Conservation (phyloP, 2,329 filamentous ascomycete genomes). For the Curvularia spicifera region DNA sequence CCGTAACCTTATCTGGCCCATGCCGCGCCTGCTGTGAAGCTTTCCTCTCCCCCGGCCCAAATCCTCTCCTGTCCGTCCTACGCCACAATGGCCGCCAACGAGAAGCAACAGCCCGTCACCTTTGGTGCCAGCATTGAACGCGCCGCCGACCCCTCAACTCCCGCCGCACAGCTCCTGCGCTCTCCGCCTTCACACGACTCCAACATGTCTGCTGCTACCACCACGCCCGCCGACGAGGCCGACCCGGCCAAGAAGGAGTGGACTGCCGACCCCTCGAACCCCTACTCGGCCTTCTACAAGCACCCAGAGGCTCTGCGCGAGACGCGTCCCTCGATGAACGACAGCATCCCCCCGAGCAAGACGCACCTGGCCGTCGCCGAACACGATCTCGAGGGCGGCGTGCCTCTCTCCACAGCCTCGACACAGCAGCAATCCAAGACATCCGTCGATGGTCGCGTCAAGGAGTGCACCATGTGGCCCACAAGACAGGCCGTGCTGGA, state of each 20-base stretch:
- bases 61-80: slow-evolving; percentile 12
- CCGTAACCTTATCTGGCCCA: background rate
- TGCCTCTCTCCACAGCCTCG: slow-evolving; percentile 48
- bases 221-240: slow-evolving; percentile 40
- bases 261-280: slow-evolving; percentile 47
- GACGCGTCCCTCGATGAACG: slow-evolving; percentile 51
- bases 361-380: slow-evolving; percentile 46
- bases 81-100: slow-evolving; percentile 39
- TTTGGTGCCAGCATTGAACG: slow-evolving; percentile 54
- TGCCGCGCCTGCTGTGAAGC: slow-evolving; percentile 3
- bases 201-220: slow-evolving; percentile 39
- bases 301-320: slow-evolving; percentile 56
- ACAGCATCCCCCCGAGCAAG: slow-evolving; percentile 35
- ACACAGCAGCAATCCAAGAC: slow-evolving; percentile 50
- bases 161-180: slow-evolving; percentile 31
- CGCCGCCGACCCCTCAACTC: slow-evolving; percentile 25
- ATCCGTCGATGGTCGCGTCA: slow-evolving; percentile 51
- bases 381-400: slow-evolving; percentile 50
- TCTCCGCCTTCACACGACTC: slow-evolving; percentile 45
- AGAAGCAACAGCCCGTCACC: slow-evolving; percentile 45
- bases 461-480: slow-evolving; percentile 61
- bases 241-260: slow-evolving; percentile 36
- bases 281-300: slow-evolving; percentile 57
- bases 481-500: slow-evolving; percentile 56
- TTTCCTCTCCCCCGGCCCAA: background rate